Conservation (phyloP, 1,284 basidiomycete species). For the Trametes polyzona region DNA sequence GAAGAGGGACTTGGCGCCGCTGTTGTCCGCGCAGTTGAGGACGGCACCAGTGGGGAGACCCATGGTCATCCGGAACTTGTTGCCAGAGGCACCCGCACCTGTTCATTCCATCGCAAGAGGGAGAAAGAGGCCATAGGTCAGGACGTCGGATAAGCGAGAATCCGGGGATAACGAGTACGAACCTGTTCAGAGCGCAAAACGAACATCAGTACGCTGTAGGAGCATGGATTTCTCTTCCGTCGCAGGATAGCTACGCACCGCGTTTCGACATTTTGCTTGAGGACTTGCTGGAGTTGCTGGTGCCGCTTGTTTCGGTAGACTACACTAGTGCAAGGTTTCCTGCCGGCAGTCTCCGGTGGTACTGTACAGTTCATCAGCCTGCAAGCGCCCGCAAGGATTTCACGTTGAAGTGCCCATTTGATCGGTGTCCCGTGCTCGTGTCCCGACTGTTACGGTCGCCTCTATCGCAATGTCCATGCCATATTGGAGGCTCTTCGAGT, state of each 20-base stretch:
- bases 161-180: constrained; percentile 13
- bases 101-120: constrained; percentile 41
- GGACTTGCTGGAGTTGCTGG: constrained; percentile 36
- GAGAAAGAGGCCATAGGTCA: constrained; percentile 45
- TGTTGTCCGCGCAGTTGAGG: constrained; percentile 99
- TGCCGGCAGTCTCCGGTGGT: constrained; percentile 31
- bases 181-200: constrained; percentile 20
- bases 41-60: constrained; percentile 98
- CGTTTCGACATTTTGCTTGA: constrained; percentile 39
- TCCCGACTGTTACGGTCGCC: no score
- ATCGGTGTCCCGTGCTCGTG: no score
- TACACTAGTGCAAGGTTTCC: constrained; percentile 31
- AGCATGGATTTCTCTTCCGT: not conserved
- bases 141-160: constrained; percentile 36
- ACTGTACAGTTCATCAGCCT: constrained; percentile 38
- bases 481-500: no score
- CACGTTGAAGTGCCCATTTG: no score
- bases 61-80: constrained; percentile 97
- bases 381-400: not conserved
- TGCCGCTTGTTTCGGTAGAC: constrained; percentile 23
- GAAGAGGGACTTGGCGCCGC: constrained; percentile 95
- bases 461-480: no score
- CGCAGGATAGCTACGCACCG: constrained; percentile 28
- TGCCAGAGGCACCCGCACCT: constrained; percentile 67
- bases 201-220: constrained; percentile 22